Conservation (phyloP, 305 asterid genomes). For the Plantago lanceolata region DNA sequence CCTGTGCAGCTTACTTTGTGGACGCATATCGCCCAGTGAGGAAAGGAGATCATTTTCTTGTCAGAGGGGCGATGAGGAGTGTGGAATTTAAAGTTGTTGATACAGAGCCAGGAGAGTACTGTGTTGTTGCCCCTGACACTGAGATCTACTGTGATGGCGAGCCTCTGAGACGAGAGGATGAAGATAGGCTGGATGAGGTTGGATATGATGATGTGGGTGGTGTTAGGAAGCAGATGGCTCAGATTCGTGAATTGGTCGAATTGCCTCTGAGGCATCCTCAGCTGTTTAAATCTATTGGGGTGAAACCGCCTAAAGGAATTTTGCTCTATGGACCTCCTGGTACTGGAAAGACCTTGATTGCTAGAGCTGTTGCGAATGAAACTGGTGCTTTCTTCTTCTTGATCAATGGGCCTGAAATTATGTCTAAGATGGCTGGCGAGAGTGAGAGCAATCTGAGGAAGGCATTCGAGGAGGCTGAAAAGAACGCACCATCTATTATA, state of each 20-base stretch:
- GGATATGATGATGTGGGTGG: constrained; percentile 90
- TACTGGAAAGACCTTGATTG: constrained; percentile 80
- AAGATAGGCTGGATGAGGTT: constrained; percentile 73
- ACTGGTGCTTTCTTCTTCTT: constrained; percentile 86
- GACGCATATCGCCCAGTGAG: constrained; percentile 85
- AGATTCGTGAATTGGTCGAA: constrained; percentile 80
- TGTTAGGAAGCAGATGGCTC: constrained; percentile 88
- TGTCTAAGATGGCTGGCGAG: constrained; percentile 87
- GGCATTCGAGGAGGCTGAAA: constrained; percentile 96
- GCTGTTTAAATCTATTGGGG: constrained; percentile 82
- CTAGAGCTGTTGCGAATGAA: constrained; percentile 85
- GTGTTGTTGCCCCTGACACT: constrained; percentile 88
- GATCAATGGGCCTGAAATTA: constrained; percentile 80
- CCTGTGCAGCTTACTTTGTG: constrained; percentile 61
- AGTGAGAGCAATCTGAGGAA: constrained; percentile 86
- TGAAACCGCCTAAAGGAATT: constrained; percentile 83
- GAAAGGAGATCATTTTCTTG: constrained; percentile 78
- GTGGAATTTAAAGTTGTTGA: constrained; percentile 77
- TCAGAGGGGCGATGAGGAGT: constrained; percentile 85
- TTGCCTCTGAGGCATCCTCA: constrained; percentile 84
- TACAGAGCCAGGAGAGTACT: constrained; percentile 80
- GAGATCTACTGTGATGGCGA: constrained; percentile 88
- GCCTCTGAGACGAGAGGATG: constrained; percentile 78
- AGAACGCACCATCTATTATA: constrained; percentile 81
- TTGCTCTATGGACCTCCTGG: constrained; percentile 79